Evolutionary conservation across 257 asterid species (phyloP), one percentile per base, ranked within the genome.

Genomic region (Primulina tabacum): DNA sequence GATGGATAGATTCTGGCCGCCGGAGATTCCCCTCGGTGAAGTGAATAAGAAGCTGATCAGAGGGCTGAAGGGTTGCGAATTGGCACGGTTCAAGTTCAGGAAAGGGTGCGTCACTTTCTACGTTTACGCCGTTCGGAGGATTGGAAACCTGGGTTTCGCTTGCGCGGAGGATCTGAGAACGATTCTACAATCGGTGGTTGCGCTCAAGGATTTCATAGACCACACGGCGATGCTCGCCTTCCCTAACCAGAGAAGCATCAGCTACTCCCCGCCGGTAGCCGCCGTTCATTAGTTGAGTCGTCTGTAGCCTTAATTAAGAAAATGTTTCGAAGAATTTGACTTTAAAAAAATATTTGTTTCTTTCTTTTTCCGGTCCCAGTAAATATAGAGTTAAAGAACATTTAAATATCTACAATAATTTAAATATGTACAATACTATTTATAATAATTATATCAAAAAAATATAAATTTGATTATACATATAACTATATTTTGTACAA

Each of bases 221-320:
- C 99, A 94, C 71, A 94, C 99, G 73, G 96, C 96, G 38, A 89
- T 94, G 98, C 86, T 94, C 67, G 99, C 99, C n/a, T 40, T 92
- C 95, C 99, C 98, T 2, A 81, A 85, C 52, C 98, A 94, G 85
- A 91, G 82, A 75, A 89, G 92, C 65, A 87, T 91, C 67, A 75
- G 77, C 78, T 79, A 74, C 78, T 72, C 88, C 75, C 82, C 83
- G 77, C 82, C 85, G 62, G 72, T 21, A 21, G 24, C 24, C 24
- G 24, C 24, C 24, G 24, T 21, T 85, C 85, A 83, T 70, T 94
- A 77, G 77, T 62, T 69, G 61, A 65, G 80, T 14, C 3, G 7
- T 3, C 55, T 2, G 18, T 47, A 14, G 55, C 55, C 11, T 40
- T 8, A 7, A 9, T 47, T 47, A 0, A 47, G 7, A 47, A 47